Percentiles rank a stretch among this genome's conserved stretches.
Evolutionary conservation across 495 filamentous ascomycete species (phyloP).

Genomic region (Trichocladium antarcticum): DNA sequence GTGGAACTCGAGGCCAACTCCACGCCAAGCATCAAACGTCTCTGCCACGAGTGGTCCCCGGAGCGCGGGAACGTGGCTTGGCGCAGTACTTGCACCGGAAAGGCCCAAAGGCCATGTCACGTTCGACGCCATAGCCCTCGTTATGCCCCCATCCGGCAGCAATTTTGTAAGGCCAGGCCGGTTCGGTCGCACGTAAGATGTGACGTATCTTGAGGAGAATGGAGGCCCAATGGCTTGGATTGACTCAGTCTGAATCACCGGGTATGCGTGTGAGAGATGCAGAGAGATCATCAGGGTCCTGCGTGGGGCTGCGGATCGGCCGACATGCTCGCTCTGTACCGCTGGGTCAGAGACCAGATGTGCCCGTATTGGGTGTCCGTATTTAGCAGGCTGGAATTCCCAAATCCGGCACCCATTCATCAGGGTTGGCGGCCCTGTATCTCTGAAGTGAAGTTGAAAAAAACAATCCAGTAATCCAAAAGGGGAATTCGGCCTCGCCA

Average conservation of each 20-base stretch:
- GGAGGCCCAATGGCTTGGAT: neutral
- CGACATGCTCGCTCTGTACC: neutral
- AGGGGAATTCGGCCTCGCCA: slow-evolving; percentile 6
- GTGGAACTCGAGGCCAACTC: neutral
- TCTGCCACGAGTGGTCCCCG: neutral
- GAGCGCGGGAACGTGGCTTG: neutral
- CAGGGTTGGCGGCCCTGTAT: too few species aligned
- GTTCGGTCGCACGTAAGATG: slow-evolving; percentile 1
- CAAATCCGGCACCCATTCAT: too few species aligned
- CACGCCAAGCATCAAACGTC: slow-evolving; percentile 3
- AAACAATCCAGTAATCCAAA: too few species aligned
- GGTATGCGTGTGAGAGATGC: too few species aligned
- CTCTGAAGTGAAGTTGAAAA: too few species aligned
- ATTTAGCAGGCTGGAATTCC: too few species aligned
- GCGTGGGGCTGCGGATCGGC: slow-evolving; percentile 3
- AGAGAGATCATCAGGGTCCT: neutral
- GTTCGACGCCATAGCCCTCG: slow-evolving; percentile 6
- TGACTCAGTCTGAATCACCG: neutral
- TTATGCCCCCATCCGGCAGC: neutral
- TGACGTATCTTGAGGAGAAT: slow-evolving; percentile 1
- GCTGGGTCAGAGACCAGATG: neutral
- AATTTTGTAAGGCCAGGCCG: neutral
- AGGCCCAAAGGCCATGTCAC: slow-evolving; percentile 3
- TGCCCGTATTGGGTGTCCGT: too few species aligned
- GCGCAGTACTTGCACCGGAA: neutral